Conservation (phyloP, 2,329 filamentous ascomycete species). For the Magnaporthales sp. region DNA sequence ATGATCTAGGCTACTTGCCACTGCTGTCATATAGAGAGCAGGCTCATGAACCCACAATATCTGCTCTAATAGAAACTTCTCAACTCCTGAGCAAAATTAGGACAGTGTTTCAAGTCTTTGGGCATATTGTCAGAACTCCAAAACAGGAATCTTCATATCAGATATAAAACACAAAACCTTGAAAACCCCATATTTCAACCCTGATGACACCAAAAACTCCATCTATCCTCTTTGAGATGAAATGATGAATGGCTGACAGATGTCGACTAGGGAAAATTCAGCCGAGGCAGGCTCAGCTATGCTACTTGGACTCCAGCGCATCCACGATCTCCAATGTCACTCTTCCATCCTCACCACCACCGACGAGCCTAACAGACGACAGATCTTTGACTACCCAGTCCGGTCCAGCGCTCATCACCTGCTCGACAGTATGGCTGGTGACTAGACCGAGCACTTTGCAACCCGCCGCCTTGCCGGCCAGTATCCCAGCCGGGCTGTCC, state of each 20-base stretch:
- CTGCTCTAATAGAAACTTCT: neutral
- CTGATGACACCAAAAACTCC: neutral
- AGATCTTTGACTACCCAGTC: slow-evolving; percentile 84
- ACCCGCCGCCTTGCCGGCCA: slow-evolving; percentile 74
- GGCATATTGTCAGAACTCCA: neutral
- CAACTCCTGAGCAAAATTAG: neutral
- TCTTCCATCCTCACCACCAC: slow-evolving; percentile 40
- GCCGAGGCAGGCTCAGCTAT: neutral
- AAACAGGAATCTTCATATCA: neutral
- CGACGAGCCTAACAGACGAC: slow-evolving; percentile 58
- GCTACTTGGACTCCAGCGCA: slow-evolving; percentile 33
- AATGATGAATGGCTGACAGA: neutral
- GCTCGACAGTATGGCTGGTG: slow-evolving; percentile 69
- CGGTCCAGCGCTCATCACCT: slow-evolving; percentile 67
- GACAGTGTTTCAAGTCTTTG: neutral
- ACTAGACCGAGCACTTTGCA: slow-evolving; percentile 78
- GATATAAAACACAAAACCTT: neutral
- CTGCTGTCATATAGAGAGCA: too few species aligned
- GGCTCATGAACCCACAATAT: neutral
- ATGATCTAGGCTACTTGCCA: too few species aligned
- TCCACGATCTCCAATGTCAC: slow-evolving; percentile 61
- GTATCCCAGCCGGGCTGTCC: slow-evolving; percentile 80
- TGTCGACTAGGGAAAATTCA: neutral
- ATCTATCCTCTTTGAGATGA: neutral
- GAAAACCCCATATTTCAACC: neutral